Conservation (phyloP, 805 yeast species). For the Sugiyamaella valdiviana region DNA sequence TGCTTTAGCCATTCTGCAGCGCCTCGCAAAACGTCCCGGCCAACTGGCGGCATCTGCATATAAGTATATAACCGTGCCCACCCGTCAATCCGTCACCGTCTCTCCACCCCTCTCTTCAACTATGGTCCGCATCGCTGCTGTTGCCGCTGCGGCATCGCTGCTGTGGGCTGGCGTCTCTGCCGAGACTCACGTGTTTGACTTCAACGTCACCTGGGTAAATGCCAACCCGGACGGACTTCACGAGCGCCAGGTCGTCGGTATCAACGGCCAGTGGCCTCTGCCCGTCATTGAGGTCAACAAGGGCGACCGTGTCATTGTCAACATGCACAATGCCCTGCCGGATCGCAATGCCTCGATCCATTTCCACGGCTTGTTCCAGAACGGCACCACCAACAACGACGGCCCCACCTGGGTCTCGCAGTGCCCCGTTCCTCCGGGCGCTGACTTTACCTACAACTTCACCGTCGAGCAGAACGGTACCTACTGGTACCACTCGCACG, state of each 20-base stretch:
- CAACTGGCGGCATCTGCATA: neutral
- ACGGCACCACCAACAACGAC: slow-evolving; percentile 72
- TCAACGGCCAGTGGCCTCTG: slow-evolving; percentile 75
- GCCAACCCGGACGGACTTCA: slow-evolving; percentile 54
- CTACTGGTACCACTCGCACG: slow-evolving; percentile 97
- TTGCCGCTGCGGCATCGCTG: slow-evolving; percentile 9
- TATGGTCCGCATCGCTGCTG: neutral
- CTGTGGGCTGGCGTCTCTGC: slow-evolving; percentile 20
- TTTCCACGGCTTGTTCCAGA: slow-evolving; percentile 90
- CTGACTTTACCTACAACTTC: slow-evolving; percentile 74
- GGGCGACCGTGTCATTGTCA: slow-evolving; percentile 72
- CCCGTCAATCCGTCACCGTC: neutral
- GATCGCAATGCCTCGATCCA: slow-evolving; percentile 73
- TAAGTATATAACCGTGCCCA: neutral
- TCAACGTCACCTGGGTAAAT: slow-evolving; percentile 33
- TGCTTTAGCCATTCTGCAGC: no score
- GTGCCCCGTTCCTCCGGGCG: slow-evolving; percentile 85
- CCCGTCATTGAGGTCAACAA: slow-evolving; percentile 72
- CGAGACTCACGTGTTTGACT: slow-evolving; percentile 30
- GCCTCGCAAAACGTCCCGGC: no score
- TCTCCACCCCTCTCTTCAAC: neutral
- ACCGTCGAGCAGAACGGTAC: slow-evolving; percentile 85
- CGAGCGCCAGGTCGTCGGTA: slow-evolving; percentile 49
- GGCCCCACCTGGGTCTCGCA: slow-evolving; percentile 86
- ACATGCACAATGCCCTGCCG: slow-evolving; percentile 67